phyloP scores from a whole-genome alignment of 495 filamentous ascomycete species.

The Poronia punctata region DNA sequence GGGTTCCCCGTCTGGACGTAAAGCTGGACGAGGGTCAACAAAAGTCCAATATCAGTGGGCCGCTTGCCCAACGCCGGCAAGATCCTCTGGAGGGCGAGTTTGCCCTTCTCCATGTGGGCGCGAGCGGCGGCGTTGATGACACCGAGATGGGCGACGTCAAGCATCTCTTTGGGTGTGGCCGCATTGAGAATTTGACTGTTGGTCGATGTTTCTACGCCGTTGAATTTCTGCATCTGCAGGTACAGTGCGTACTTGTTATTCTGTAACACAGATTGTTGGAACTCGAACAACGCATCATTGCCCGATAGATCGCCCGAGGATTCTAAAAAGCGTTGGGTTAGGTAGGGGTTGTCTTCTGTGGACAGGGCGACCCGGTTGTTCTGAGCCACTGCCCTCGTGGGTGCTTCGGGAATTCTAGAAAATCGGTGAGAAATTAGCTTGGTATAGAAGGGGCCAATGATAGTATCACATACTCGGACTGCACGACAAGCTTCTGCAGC shows the following conservation, averaged over 20 bases:
- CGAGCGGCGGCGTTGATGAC: slow-evolving; percentile 77
- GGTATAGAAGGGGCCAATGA: neutral
- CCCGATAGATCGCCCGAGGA: slow-evolving; percentile 49
- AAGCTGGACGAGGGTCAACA: slow-evolving; percentile 77
- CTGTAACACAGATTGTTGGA: slow-evolving; percentile 60
- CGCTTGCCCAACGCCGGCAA: slow-evolving; percentile 66
- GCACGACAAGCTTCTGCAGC: slow-evolving; percentile 53
- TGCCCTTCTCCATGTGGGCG: slow-evolving; percentile 54
- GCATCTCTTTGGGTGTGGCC: slow-evolving; percentile 46
- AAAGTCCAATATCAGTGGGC: slow-evolving; percentile 76
- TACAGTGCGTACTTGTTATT: slow-evolving; percentile 67
- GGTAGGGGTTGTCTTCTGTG: slow-evolving; percentile 63
- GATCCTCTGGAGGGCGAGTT: slow-evolving; percentile 65
- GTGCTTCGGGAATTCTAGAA: slow-evolving; percentile 65
- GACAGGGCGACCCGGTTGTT: slow-evolving; percentile 66
- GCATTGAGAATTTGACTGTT: slow-evolving; percentile 45
- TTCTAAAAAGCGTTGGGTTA: slow-evolving; percentile 62
- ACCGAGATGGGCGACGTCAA: slow-evolving; percentile 56
- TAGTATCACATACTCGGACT: slow-evolving; percentile 32
- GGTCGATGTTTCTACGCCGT: slow-evolving; percentile 63
- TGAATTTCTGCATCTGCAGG: slow-evolving; percentile 71
- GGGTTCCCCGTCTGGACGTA: slow-evolving; percentile 71
- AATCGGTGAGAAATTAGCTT: slow-evolving; percentile 17
- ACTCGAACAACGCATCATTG: slow-evolving; percentile 69
- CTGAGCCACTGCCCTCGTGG: slow-evolving; percentile 68